Percentiles rank a stretch among this genome's conserved stretches.
phyloP scores from a whole-genome alignment of 768 basidiomycete species.

The Lepiota subincarnata region DNA sequence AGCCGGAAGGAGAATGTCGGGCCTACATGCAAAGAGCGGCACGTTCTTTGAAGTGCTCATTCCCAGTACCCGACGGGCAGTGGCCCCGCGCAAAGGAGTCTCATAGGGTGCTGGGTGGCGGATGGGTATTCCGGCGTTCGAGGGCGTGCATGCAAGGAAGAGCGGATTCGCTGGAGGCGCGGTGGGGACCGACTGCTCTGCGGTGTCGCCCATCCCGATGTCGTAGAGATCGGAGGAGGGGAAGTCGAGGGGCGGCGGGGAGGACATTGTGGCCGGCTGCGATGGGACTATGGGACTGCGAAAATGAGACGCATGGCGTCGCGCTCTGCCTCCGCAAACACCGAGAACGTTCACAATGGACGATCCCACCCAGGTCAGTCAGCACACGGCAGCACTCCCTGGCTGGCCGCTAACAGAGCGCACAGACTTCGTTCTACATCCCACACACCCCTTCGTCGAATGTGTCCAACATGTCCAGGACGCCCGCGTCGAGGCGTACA shows the following conservation, averaged over 20 bases:
- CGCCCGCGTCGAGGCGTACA: slow-evolving; percentile 48
- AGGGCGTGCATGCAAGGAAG: slow-evolving; percentile 53
- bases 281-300: slow-evolving; percentile 14
- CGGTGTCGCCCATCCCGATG: slow-evolving; percentile 42
- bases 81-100: slow-evolving; percentile 41
- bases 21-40: slow-evolving; percentile 49
- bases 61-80: slow-evolving; percentile 51
- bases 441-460: slow-evolving; percentile 1
- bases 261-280: no score
- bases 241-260: no score
- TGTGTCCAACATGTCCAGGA: neutral
- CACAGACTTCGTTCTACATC: slow-evolving; percentile 10
- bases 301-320: slow-evolving; percentile 44
- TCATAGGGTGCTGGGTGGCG: slow-evolving; percentile 36
- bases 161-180: slow-evolving; percentile 42
- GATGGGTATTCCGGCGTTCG: slow-evolving; percentile 45
- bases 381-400: no score
- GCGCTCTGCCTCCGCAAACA: slow-evolving; percentile 33
- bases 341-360: slow-evolving; percentile 1
- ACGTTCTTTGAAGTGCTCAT: slow-evolving; percentile 53
- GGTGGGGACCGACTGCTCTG: slow-evolving; percentile 25
- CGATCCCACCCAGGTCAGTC: slow-evolving; percentile 1
- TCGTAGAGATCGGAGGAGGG: no score
- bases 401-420: neutral
- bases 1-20: slow-evolving; percentile 43